Base-by-base conservation (phyloP, 768 basidiomycete species). In the Clitopilus passeckerianus region DNA sequence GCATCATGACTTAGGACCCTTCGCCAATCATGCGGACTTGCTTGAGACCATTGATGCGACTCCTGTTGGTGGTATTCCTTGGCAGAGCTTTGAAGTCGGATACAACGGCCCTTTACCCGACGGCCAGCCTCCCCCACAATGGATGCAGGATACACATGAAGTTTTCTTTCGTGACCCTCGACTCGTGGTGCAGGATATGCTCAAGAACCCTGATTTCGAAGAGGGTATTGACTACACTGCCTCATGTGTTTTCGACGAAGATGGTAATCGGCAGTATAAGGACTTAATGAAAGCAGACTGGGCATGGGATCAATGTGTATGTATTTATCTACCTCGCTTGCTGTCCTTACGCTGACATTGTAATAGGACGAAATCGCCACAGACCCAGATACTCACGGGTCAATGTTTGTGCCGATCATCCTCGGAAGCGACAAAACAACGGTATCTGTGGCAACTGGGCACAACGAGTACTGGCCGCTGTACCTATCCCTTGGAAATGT, bases 251-350 rank as follows among this genome's bases (percentile, higher is more conserved):
- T 57, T 67, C 37, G 65, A 68, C 10, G 35, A 56, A 0, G 41
- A 68, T 22, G 68, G 66, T 0, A 60, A 69, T 34, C 58, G 70
- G 0, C 62, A 60, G 3, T 72, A 63, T 60, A 52, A 53, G 8
- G 66, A 79, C 57, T 67, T 79, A n/a, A 76, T 80, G 75, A 77
- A 75, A 0, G 77, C 70, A 0, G 67, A 74, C 55, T 78, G 66
- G 61, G 70, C 70, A 0, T 80, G 72, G 72, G 59, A 61, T 7
- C 72, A 77, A 53, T 68, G 64, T 20, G 56, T 57, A 16, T 15
- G 53, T 54, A 16, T 30, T 30, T 10, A 46, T 9, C 18, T 10
- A 24, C 34, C 16, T 10, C 53, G 24, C 22, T 54, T 20, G 18
- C 50, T 20, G 20, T 16, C 24, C 53, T 23, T 30, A 24, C 15